Base-by-base conservation (phyloP, 2,329 filamentous ascomycete genomes). In the Diaporthe nobilis region DNA sequence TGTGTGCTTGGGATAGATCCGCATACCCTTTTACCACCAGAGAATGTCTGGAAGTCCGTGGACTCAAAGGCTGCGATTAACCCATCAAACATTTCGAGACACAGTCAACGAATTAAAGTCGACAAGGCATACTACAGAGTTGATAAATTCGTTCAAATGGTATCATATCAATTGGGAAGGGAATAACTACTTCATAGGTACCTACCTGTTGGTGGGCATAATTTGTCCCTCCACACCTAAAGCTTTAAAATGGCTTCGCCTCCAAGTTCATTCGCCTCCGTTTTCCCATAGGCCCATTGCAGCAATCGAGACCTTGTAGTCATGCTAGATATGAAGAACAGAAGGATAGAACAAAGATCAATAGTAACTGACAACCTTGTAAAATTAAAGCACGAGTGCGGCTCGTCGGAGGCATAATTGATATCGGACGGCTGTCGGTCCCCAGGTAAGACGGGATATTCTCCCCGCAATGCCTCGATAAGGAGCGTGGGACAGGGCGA, bases 401-500 rank as follows among this genome's bases (percentile, higher is more conserved):
- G 47, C 63, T 68, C 47, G 47, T 53, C 63, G 63, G 63, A 25
- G 63, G 15, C 22, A 22, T 10, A 31, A 3, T 22, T 17, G 42
- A 13, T 37, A 17, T 4, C 31, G 63, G 47, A 28, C 65, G 65
- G 65, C 47, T 68, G 47, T 68, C 65, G 65, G 65, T 39, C 47
- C 31, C 31, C 22, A 12, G 20, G 65, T 53, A 39, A 68, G 65
- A 68, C 65, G 65, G 65, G 47, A 53, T 28, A 10, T 68, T 68
- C 31, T 53, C 65, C 31, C 47, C 31, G 44, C 65, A 9, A 17
- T 20, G 22, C 34, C 4, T 68, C 15, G 65, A 70, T 70, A 55
- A 70, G 65, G 31, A 39, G 22, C 31, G 20, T 12, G 31, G 34
- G 34, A 68, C 65, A 68, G 22, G 65, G 31, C 47, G 28, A 25